These are phyloP conservation scores for Zoysia matrella DNA, from an alignment of 202 grass and related monocot species.

Conservation along the genomic window DNA sequence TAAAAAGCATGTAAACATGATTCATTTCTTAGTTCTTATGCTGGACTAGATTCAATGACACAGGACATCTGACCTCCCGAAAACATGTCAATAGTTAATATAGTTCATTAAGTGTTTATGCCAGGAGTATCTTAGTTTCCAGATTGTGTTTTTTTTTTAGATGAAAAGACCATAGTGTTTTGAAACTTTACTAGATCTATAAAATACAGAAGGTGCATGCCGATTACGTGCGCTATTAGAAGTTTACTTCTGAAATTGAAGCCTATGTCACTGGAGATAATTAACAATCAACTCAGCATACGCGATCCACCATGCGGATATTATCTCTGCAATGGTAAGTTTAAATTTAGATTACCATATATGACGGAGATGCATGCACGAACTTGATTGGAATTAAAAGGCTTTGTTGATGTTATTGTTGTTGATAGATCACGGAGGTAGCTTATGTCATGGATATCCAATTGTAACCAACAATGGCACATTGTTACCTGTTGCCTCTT, in stretches of 20 bases:
- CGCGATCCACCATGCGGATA: background rate
- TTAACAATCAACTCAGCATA: background rate
- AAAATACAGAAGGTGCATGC: background rate
- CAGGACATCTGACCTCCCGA: background rate
- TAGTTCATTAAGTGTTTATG: background rate
- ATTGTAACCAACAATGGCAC: too few species aligned
- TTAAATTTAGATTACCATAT: too few species aligned
- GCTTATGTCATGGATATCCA: too few species aligned
- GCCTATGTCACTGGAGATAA: background rate
- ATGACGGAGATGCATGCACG: too few species aligned
- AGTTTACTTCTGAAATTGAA: background rate
- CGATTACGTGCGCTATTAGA: background rate
- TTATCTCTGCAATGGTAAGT: background rate
- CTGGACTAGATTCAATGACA: too few species aligned
- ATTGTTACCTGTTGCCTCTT: conserved; percentile 5
- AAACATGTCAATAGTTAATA: background rate
- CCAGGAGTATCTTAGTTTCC: background rate
- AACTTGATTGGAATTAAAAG: too few species aligned
- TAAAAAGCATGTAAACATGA: too few species aligned
- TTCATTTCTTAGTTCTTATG: too few species aligned
- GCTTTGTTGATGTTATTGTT: too few species aligned
- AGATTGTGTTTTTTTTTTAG: background rate
- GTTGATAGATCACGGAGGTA: too few species aligned
- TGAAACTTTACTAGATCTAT: background rate
- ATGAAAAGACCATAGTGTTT: background rate